Evolutionary conservation across 2,329 filamentous ascomycete species (phyloP), one percentile per base, ranked within the genome.

Genomic region (Fusarium sp.): DNA sequence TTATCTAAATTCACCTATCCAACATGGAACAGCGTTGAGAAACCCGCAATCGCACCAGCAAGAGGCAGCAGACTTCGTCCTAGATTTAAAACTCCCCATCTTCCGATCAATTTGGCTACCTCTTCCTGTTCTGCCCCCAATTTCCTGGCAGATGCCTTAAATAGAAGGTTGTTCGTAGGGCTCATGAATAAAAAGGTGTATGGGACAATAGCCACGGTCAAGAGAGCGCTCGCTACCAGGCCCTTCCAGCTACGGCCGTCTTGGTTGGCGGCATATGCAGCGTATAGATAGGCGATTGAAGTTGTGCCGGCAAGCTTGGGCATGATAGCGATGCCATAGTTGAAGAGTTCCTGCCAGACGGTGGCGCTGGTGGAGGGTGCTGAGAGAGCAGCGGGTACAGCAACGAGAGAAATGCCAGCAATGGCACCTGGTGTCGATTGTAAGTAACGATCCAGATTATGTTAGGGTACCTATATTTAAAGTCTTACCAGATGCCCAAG

Each of bases 171-270:
- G 47, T 80, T 80, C 5, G 77, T 80, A 7, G 65, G 51, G 11
- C 50, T 65, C 76, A 81, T 80, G 40, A 74, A 60, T 22, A 69
- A n/a, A 10, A 75, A 3, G 1, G 79, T 81, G 41, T 74, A 81
- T 1, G 78, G 78, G 28, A 80, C 71, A 32, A 80, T 79, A 31
- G 59, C 65, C 6, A 78, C 26, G n/a, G 75, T 71, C 36, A 77
- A 68, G 9, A 50, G 67, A 10, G 67, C 77, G 0, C 74, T 77
- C 1, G 65, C 70, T 8, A 65, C 69, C 45, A 75, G 75, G 2
- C 74, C 72, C 45, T 65, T 68, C 79, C 78, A 80, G 25, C 55
- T 56, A 2, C 63, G 63, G 1, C 72, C 72, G 9, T 65, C 64
- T 10, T 64, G 41, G 26, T 56, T 55, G 3, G 71, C 68, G 28